Evolutionary conservation across 345 rosid genomes (phyloP).

Genomic region (Citrus glauca): DNA sequence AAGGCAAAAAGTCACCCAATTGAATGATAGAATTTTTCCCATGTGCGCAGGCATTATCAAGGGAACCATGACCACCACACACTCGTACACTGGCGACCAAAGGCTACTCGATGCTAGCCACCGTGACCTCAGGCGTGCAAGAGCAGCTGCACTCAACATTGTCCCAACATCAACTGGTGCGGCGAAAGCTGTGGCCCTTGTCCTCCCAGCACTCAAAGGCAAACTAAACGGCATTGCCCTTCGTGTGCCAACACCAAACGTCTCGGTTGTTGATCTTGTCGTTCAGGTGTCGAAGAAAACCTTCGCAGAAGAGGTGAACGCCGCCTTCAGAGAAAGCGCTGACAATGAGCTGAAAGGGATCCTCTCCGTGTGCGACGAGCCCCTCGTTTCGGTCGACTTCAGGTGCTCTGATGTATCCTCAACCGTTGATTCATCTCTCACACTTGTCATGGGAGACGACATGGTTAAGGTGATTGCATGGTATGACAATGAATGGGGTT

Average conservation of each 20-base stretch:
- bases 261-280: slow-evolving; percentile 88
- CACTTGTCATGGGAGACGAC: slow-evolving; percentile 99
- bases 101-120: slow-evolving; percentile 91
- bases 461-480: slow-evolving; percentile 98
- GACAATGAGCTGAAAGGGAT: slow-evolving; percentile 83
- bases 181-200: slow-evolving; percentile 94
- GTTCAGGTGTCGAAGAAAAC: slow-evolving; percentile 92
- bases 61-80: slow-evolving; percentile 99
- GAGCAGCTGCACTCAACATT: slow-evolving; percentile 94
- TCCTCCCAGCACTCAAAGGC: slow-evolving; percentile 85
- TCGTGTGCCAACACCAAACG: slow-evolving; percentile 97
- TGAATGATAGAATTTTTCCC: background rate
- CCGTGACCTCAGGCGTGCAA: slow-evolving; percentile 94
- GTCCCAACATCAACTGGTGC: slow-evolving; percentile 97
- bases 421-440: slow-evolving; percentile 80
- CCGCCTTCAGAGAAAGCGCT: slow-evolving; percentile 78
- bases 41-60: slow-evolving; percentile 69
- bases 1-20: background rate
- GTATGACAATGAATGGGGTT: slow-evolving; percentile 99
- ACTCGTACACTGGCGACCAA: slow-evolving; percentile 98
- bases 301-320: slow-evolving; percentile 92
- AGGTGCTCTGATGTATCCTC: slow-evolving; percentile 89
- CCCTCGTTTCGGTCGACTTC: slow-evolving; percentile 89
- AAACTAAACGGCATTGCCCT: slow-evolving; percentile 93
- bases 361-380: slow-evolving; percentile 87